These are phyloP conservation scores for Bruguiera sexangula DNA, from an alignment of 345 rosid species.

Conservation along the genomic window DNA sequence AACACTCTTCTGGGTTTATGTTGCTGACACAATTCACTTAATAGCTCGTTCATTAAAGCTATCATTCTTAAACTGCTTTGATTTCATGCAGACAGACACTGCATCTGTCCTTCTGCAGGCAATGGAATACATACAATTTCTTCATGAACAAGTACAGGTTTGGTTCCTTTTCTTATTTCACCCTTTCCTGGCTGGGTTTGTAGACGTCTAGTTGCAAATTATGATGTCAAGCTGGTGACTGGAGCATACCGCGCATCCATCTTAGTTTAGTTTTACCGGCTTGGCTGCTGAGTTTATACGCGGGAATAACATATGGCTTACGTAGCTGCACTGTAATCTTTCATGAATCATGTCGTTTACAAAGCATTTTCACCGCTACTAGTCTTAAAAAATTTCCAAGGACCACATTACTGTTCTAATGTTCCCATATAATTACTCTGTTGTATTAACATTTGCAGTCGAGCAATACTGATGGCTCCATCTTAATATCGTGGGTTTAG, in stretches of 20 bases:
- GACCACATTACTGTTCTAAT: too few species aligned
- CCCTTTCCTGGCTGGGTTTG: not conserved
- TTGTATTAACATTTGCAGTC: not conserved
- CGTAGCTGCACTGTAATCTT: too few species aligned
- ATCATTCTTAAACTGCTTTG: constrained; percentile 8
- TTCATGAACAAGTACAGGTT: constrained; percentile 97
- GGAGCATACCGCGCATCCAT: too few species aligned
- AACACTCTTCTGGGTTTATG: not conserved
- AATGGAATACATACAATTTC: constrained; percentile 83
- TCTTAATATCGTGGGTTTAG: not conserved
- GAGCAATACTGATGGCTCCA: not conserved
- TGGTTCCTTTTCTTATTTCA: constrained; percentile 24
- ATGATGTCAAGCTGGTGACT: not conserved
- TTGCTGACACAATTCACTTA: not conserved
- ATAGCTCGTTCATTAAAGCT: not conserved
- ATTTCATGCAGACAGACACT: constrained; percentile 77
- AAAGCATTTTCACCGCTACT: too few species aligned
- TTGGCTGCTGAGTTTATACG: too few species aligned
- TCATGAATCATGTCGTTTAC: too few species aligned
- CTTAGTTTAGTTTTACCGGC: too few species aligned
- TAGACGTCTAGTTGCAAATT: not conserved
- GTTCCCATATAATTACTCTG: too few species aligned
- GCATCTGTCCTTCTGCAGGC: constrained; percentile 91
- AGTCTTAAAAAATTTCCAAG: not conserved
- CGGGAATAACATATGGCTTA: too few species aligned